These are phyloP conservation scores for Fusarium incarnatum DNA, from an alignment of 2,329 filamentous ascomycete genomes.

Conservation along the genomic window DNA sequence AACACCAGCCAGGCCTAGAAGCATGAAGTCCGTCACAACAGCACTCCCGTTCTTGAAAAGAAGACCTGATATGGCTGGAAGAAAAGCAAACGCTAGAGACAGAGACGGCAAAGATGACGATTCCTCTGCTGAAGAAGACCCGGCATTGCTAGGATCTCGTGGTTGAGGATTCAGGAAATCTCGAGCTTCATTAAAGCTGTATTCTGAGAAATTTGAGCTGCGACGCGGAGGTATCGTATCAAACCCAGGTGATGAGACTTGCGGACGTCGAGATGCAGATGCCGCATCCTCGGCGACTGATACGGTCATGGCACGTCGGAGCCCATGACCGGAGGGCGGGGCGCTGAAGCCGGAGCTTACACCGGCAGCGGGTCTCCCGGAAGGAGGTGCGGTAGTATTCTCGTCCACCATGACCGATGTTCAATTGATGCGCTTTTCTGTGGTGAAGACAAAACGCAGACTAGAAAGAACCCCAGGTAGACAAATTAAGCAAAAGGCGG, in stretches of 20 bases:
- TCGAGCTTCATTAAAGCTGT: constrained; percentile 75
- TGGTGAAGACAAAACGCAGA: neutral
- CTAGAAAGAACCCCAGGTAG: constrained; percentile 3
- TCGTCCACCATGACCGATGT: constrained; percentile 35
- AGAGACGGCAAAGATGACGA: constrained; percentile 80
- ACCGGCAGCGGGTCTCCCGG: constrained; percentile 47
- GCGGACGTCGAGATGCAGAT: constrained; percentile 22
- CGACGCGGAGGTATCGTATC: constrained; percentile 64
- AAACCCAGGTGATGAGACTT: constrained; percentile 42
- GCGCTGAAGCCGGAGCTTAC: constrained; percentile 38
- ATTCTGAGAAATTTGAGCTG: constrained; percentile 83
- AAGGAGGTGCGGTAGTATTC: constrained; percentile 26
- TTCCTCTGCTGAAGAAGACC: constrained; percentile 57
- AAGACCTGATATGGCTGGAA: constrained; percentile 87
- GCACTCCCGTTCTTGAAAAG: constrained; percentile 87
- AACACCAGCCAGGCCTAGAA: constrained; percentile 82
- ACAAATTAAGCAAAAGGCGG: constrained; percentile 1
- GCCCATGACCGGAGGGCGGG: constrained; percentile 50
- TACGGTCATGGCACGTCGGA: constrained; percentile 58
- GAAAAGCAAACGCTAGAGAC: constrained; percentile 84
- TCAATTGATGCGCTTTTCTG: constrained; percentile 13
- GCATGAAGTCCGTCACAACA: constrained; percentile 85
- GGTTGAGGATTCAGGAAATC: constrained; percentile 72
- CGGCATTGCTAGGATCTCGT: constrained; percentile 46
- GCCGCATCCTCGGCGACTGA: constrained; percentile 46